A percentile compares a stretch with the other conserved stretches of the same genome.
phyloP scores from a whole-genome alignment of 176 grass and related monocot species.

The Oryza glaberrima region DNA sequence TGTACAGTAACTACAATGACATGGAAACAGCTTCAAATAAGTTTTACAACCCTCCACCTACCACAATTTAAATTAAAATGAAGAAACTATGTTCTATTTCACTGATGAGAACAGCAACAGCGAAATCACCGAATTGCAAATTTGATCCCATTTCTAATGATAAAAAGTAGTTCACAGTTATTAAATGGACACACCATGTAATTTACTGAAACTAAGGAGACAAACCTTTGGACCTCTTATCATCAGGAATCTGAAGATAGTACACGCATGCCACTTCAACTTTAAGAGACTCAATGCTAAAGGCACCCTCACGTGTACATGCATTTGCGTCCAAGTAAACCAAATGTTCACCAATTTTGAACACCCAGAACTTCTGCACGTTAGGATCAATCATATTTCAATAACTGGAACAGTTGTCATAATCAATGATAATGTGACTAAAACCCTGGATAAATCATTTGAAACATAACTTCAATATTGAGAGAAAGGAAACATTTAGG shows the following conservation, averaged over 20 bases:
- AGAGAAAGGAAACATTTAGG: not conserved
- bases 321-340: slow-evolving; percentile 66
- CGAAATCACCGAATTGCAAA: not conserved
- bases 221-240: slow-evolving; percentile 79
- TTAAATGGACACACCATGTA: slow-evolving; percentile 9
- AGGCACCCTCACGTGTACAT: slow-evolving; percentile 47
- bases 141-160: slow-evolving; percentile 4
- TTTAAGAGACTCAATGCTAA: slow-evolving; percentile 72
- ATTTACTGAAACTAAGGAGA: slow-evolving; percentile 1
- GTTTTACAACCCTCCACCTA: not conserved
- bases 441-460: slow-evolving; percentile 15
- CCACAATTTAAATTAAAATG: not conserved
- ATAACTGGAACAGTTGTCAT: slow-evolving; percentile 12
- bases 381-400: slow-evolving; percentile 40
- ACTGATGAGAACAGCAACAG: slow-evolving; percentile 17
- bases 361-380: slow-evolving; percentile 59
- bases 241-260: slow-evolving; percentile 79
- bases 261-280: slow-evolving; percentile 85
- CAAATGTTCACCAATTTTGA: slow-evolving; percentile 74
- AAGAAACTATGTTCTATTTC: not conserved
- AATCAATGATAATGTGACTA: slow-evolving; percentile 1
- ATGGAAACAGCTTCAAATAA: slow-evolving; percentile 1
- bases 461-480: not conserved
- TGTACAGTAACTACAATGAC: slow-evolving; percentile 8
- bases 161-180: not conserved